Percentiles rank a stretch among this genome's conserved stretches.
Evolutionary conservation across 2,329 filamentous ascomycete genomes (phyloP).

Genomic region (Neopestalotiopsis rosae): DNA sequence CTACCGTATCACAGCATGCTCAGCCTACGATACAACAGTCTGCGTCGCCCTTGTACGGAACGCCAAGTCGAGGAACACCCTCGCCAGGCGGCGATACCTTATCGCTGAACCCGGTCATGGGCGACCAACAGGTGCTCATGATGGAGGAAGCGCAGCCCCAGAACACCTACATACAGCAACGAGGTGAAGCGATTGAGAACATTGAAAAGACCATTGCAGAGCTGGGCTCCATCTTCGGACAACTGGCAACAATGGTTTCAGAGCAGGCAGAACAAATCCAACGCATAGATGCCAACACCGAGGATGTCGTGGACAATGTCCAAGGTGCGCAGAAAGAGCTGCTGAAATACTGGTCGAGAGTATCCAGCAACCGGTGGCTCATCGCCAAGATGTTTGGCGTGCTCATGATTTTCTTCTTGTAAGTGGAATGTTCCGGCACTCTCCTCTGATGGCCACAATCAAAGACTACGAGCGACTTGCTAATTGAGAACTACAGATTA

Average conservation of each 20-base stretch:
- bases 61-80: conserved; percentile 70
- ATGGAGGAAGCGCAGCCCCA: conserved; percentile 90
- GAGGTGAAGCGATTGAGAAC: conserved; percentile 93
- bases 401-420: conserved; percentile 90
- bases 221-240: conserved; percentile 89
- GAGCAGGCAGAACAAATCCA: conserved; percentile 97
- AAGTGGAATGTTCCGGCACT: conserved; percentile 33
- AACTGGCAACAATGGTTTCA: conserved; percentile 94
- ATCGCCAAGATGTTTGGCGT: conserved; percentile 87
- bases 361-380: conserved; percentile 94
- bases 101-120: conserved; percentile 79
- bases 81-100: conserved; percentile 77
- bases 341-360: conserved; percentile 94
- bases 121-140: conserved; percentile 83
- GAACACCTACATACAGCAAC: conserved; percentile 90
- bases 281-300: conserved; percentile 94
- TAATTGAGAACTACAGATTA: conserved; percentile 46
- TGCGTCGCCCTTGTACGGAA: conserved; percentile 86
- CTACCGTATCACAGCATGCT: conserved; percentile 80
- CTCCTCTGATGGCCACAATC: conserved; percentile 5
- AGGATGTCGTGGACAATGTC: conserved; percentile 98
- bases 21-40: conserved; percentile 73
- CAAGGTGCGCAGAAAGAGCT: conserved; percentile 92
- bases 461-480: not conserved
- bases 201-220: conserved; percentile 96